Evolutionary conservation across 257 asterid genomes (phyloP).

Genomic region (Verbascum thapsus): DNA sequence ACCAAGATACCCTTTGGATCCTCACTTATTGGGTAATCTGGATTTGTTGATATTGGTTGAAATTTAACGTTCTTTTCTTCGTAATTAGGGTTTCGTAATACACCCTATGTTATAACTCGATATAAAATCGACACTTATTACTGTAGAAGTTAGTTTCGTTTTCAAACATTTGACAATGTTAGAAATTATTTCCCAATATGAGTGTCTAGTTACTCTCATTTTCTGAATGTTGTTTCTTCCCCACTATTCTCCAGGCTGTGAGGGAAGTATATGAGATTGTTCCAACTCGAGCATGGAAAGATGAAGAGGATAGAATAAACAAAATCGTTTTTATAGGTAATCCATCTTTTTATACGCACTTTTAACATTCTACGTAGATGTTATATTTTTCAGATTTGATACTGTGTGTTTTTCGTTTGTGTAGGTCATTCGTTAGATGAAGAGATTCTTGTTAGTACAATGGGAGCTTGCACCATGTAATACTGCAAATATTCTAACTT

Average conservation of each 20-base stretch:
- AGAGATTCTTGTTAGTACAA: constrained; percentile 53
- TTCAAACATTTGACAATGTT: background rate
- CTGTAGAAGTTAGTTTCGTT: background rate
- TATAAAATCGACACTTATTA: too few relatives aligned
- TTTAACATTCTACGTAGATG: background rate
- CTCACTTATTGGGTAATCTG: too few relatives aligned
- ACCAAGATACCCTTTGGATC: too few relatives aligned
- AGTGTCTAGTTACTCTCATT: background rate
- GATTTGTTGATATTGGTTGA: too few relatives aligned
- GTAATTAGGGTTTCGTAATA: too few relatives aligned
- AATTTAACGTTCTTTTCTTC: too few relatives aligned
- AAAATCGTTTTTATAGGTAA: constrained; percentile 94
- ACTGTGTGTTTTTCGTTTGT: constrained; percentile 18
- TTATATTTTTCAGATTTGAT: constrained; percentile 11
- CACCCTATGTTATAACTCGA: too few relatives aligned
- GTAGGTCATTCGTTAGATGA: constrained; percentile 77
- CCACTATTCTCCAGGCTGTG: constrained; percentile 61
- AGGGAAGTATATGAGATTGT: constrained; percentile 94
- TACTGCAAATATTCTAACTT: constrained; percentile 1
- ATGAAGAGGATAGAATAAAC: constrained; percentile 56
- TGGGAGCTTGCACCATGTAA: constrained; percentile 52
- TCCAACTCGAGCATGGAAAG: constrained; percentile 81
- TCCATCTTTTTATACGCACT: background rate
- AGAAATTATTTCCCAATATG: background rate
- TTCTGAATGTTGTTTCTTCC: constrained; percentile 3